phyloP scores from a whole-genome alignment of 78 protist species.

The Dictyostelium firmibasis region DNA sequence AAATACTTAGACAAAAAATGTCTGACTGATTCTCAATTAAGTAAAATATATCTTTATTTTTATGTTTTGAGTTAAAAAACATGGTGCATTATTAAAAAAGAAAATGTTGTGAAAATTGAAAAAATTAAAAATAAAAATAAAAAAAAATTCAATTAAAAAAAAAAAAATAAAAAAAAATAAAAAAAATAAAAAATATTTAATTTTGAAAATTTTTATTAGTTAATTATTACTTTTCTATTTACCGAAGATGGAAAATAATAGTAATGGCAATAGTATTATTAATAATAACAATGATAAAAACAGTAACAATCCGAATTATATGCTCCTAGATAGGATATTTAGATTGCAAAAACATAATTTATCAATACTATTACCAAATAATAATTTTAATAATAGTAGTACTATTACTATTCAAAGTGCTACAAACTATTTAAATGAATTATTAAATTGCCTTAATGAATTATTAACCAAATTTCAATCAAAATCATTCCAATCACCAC shows the following conservation, averaged over 20 bases:
- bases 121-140: too few relatives aligned
- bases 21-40: too few relatives aligned
- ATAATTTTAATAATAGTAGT: background rate
- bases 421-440: background rate
- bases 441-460: constrained; percentile 7
- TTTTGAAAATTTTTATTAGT: background rate
- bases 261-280: background rate
- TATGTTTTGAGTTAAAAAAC: too few relatives aligned
- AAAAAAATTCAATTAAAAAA: background rate
- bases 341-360: constrained; percentile 18
- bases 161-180: background rate
- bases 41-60: too few relatives aligned
- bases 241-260: background rate
- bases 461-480: constrained; percentile 6
- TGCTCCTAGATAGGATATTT: background rate
- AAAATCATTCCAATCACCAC: constrained; percentile 4
- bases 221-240: background rate
- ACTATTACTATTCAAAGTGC: background rate
- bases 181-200: background rate
- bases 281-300: background rate
- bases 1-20: too few relatives aligned
- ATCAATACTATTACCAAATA: background rate
- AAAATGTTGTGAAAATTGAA: too few relatives aligned
- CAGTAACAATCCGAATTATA: background rate
- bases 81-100: too few relatives aligned